Base-by-base conservation (phyloP, 108 stramenopile genomes). In the Asterionellopsis glacialis region DNA sequence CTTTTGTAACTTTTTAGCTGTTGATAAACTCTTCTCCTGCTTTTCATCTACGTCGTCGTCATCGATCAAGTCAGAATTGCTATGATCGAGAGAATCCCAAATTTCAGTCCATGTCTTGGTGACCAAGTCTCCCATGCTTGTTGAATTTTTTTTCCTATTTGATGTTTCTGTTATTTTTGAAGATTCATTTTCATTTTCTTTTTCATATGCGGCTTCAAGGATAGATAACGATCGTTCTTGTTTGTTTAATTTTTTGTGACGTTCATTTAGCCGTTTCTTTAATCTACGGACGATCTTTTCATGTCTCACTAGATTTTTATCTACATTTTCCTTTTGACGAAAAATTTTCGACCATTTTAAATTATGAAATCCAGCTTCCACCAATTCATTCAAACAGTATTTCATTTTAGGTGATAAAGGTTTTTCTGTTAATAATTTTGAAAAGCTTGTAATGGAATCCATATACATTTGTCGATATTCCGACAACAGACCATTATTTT, bases 401-500 rank as follows among this genome's bases (percentile, higher is more conserved):
- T 26, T 39, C 14, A 68, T 47, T 27, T 24, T 57, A 23, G 61
- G 48, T 25, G 28, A 61, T 61, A 62, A 22, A 5, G 33, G 33
- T 5, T 33, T 33, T 19, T 66, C 57, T 18, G 57, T 12, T 40
- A 72, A 33, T 18, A 55, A 33, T 16, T 23, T 45, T 43, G 58
- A 43, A 67, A 77, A 84, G 23, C 68, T 66, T n/a, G 65, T 50
- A 53, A 82, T 69, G 27, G 69, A 68, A 22, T 77, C 82, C 57
- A 71, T 59, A 44, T 84, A 84, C 39, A 80, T 47, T 52, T 76
- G 61, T 41, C 56, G 66, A 59, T 84, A 80, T 56, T 83, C 77
- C 33, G 42, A 48, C 51, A 66, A 45, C 11, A 33, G 33, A 5
- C 58, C 55, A n/a, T n/a, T n/a, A n/a, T n/a, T n/a, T n/a, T n/a